Conservation (phyloP, 805 yeast species). For the Candida coquimbonensis region DNA sequence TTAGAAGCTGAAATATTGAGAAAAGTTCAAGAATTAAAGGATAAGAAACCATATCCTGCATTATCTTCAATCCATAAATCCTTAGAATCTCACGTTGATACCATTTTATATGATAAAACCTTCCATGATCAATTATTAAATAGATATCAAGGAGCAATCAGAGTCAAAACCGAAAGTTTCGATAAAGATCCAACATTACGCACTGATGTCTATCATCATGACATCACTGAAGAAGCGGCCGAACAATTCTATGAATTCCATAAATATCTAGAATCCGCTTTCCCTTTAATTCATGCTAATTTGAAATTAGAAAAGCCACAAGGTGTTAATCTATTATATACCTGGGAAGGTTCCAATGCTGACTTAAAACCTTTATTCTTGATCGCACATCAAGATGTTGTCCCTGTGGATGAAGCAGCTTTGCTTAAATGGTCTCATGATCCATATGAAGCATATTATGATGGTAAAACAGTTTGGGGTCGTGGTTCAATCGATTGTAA, state of each 20-base stretch:
- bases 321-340: constrained; percentile 55
- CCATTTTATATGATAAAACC: constrained; percentile 1
- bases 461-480: constrained; percentile 60
- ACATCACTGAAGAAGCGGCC: constrained; percentile 1
- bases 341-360: constrained; percentile 51
- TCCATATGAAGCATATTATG: constrained; percentile 62
- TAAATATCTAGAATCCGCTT: constrained; percentile 43
- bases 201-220: background rate
- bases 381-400: constrained; percentile 80
- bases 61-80: background rate
- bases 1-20: background rate
- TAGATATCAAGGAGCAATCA: constrained; percentile 7
- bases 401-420: constrained; percentile 62
- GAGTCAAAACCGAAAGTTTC: constrained; percentile 4
- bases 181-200: background rate
- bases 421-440: constrained; percentile 54
- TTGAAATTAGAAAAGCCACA: constrained; percentile 51
- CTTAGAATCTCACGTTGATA: background rate
- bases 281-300: constrained; percentile 45
- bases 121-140: constrained; percentile 2
- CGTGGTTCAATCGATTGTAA: constrained; percentile 78
- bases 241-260: constrained; percentile 33
- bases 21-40: constrained; percentile 1
- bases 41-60: constrained; percentile 1
- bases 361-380: constrained; percentile 57